Evolutionary conservation across 1,139 yeast genomes (phyloP).

Genomic region (Geotrichum fermentans): DNA sequence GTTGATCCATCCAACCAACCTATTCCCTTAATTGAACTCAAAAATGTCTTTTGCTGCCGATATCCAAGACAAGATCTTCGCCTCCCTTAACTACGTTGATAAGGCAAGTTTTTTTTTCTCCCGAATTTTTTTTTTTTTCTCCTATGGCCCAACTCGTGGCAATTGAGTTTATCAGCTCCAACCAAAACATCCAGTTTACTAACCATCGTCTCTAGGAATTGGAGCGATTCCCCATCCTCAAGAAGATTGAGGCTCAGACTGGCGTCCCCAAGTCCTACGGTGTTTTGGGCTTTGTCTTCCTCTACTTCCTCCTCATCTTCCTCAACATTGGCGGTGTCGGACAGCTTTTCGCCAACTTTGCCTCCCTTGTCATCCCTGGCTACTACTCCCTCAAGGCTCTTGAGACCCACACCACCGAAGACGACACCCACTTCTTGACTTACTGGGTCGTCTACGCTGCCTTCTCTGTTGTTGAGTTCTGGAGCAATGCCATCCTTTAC

Average conservation of each 20-base stretch:
- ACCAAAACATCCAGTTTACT: background rate
- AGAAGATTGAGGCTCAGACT: conserved; percentile 36
- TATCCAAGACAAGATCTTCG: conserved; percentile 32
- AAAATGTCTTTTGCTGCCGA: conserved; percentile 21
- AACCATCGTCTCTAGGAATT: conserved; percentile 31
- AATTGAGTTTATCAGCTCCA: background rate
- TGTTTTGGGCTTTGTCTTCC: conserved; percentile 56
- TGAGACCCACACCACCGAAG: conserved; percentile 60
- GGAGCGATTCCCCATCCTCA: conserved; percentile 34
- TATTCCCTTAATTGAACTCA: background rate
- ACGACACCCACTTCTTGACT: conserved; percentile 82
- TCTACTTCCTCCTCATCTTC: conserved; percentile 73
- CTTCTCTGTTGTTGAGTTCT: conserved; percentile 86
- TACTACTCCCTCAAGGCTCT: conserved; percentile 83
- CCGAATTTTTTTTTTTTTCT: background rate
- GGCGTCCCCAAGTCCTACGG: conserved; percentile 82
- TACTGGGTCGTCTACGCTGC: conserved; percentile 97
- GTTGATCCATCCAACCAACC: background rate
- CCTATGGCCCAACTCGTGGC: background rate
- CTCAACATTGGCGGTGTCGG: conserved; percentile 88
- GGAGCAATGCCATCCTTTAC: conserved; percentile 88
- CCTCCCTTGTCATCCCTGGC: conserved; percentile 87
- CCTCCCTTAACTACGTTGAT: conserved; percentile 31
- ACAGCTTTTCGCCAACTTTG: conserved; percentile 84
- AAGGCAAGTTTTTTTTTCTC: conserved; percentile 25